Base-by-base conservation (phyloP, 441 rosid genomes). In the Cnidoscolus chayamansa region DNA sequence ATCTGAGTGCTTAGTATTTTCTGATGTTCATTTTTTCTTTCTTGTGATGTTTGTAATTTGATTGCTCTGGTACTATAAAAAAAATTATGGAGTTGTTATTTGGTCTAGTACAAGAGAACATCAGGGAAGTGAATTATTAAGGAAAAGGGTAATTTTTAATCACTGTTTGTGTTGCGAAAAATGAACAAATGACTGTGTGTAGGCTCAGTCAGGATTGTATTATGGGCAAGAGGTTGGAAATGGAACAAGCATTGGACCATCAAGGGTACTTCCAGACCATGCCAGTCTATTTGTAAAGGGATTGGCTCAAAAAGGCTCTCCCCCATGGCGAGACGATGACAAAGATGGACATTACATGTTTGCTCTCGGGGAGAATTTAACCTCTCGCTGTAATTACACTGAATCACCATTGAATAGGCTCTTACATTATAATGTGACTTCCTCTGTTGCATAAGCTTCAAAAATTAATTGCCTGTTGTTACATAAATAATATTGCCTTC, bases 331-430 rank as follows among this genome's bases (percentile, higher is more conserved):
- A 76, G 83, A 80, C 8, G 90, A 85, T 79, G 90, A 87, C 81
- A 87, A 89, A 81, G 94, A 89, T 74, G 94, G 92, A 25, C 92
- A 86, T 83, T 89, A 84, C 84, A 75, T 83, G 77, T 89, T 87
- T 84, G 84, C 85, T 50, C 76, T 85, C 48, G 91, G 91, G 81
- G 91, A 89, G 78, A 83, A 88, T 81, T 85, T 89, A 82, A 86
- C 90, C 43, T 77, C 90, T 77, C 88, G 89, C 82, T 89, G 94
- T 89, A 89, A 86, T 79, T 79, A 78, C 80, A 70, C 85, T 82
- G 70, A 58, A 79, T 79, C 79, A 72, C 77, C 78, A 68, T 74
- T 78, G 19, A 73, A 54, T 72, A 58, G 76, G 72, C 77, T 60
- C 35, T 67, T 76, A 65, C 6, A 55, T 74, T 70, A 50, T 70